phyloP scores from a whole-genome alignment of 139 green algal genomes.

The Chlamydomonas incerta region DNA sequence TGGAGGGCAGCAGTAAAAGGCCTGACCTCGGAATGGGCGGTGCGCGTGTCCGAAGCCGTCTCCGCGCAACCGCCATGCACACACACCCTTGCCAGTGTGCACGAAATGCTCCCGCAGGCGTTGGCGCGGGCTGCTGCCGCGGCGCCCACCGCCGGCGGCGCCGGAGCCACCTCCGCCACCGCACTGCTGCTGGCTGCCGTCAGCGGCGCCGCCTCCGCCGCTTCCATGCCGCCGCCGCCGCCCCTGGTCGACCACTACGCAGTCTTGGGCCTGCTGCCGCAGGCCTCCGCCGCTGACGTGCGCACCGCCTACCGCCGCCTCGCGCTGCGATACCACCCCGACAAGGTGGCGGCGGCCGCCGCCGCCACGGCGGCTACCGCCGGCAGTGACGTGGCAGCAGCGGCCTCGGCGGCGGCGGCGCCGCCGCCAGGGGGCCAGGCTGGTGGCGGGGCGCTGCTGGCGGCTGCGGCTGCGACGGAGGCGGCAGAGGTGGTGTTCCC shows the following conservation, averaged over 20 bases:
- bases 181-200: neutral
- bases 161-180: neutral
- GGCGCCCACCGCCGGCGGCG: neutral
- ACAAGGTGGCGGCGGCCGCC: slow-evolving; percentile 56
- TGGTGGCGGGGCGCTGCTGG: neutral
- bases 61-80: too few relatives aligned
- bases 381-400: too few relatives aligned
- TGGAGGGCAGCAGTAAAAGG: too few relatives aligned
- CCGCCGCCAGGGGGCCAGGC: neutral
- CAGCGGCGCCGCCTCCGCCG: neutral
- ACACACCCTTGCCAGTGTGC: too few relatives aligned
- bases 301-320: slow-evolving; percentile 60
- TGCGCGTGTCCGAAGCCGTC: too few relatives aligned
- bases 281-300: slow-evolving; percentile 51
- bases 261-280: slow-evolving; percentile 55
- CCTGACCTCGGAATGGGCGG: too few relatives aligned
- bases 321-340: slow-evolving; percentile 69
- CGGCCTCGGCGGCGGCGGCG: slow-evolving; percentile 48
- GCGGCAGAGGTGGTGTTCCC: slow-evolving; percentile 60
- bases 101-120: neutral
- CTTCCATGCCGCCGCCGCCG: neutral
- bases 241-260: slow-evolving; percentile 59
- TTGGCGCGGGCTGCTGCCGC: neutral
- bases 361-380: neutral
- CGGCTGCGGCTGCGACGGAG: slow-evolving; percentile 37